These are phyloP conservation scores for Berberis vulgaris DNA, from an alignment of 164 flowering plant genomes.

Conservation along the genomic window DNA sequence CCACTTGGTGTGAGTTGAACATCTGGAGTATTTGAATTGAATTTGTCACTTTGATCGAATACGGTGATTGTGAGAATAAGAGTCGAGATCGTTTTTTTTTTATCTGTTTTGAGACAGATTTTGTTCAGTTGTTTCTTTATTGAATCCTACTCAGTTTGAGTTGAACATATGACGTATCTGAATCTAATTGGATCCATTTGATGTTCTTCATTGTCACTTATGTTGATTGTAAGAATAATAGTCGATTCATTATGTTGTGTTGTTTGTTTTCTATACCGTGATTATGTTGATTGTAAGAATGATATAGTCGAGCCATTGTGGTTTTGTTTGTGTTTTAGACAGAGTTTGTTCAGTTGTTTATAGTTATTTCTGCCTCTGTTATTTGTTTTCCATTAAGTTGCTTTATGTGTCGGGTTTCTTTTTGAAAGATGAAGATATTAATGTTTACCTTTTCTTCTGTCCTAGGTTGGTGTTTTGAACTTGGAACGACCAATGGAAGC, in stretches of 20 bases:
- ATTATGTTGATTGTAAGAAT: not conserved
- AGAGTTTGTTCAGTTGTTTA: not conserved
- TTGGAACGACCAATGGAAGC: slow-evolving; percentile 13
- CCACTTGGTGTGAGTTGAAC: not conserved
- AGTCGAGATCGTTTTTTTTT: not conserved
- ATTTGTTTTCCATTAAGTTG: not conserved
- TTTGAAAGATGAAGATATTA: not conserved
- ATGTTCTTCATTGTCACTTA: not conserved
- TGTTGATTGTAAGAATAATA: too few relatives aligned
- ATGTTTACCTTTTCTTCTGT: not conserved
- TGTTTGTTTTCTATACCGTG: not conserved
- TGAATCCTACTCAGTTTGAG: not conserved
- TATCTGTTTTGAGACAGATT: not conserved
- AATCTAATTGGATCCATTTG: not conserved
- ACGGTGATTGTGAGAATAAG: not conserved
- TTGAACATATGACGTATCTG: not conserved
- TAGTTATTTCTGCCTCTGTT: not conserved
- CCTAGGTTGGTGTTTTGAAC: slow-evolving; percentile 18
- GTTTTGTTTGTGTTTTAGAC: not conserved
- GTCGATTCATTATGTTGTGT: not conserved
- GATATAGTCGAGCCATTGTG: not conserved
- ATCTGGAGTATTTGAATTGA: not conserved
- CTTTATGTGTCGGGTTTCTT: not conserved
- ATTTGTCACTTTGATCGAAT: not conserved
- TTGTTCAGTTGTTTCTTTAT: too few relatives aligned